Conservation (phyloP, 495 filamentous ascomycete genomes). For the Penicillium paradoxum region DNA sequence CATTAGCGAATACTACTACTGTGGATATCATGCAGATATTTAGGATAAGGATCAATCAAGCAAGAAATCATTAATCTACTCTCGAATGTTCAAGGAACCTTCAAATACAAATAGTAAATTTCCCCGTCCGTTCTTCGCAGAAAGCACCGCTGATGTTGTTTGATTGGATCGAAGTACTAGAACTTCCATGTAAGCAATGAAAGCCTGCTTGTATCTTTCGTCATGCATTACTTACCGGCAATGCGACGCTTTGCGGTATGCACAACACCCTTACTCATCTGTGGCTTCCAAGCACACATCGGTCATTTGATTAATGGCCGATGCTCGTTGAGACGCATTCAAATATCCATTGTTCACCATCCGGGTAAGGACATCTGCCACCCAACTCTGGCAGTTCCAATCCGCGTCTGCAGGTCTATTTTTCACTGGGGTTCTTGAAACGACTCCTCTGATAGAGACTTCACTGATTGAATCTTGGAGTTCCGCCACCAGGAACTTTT, state of each 20-base stretch:
- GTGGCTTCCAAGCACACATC: background rate
- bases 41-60: background rate
- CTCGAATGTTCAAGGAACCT: background rate
- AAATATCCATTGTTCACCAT: too few relatives aligned
- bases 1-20: background rate
- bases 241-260: background rate
- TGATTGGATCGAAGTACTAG: background rate
- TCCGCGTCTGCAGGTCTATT: too few relatives aligned
- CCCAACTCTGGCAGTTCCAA: too few relatives aligned
- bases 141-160: background rate
- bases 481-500: too few relatives aligned
- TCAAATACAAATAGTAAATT: background rate
- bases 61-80: conserved; percentile 4
- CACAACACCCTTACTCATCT: background rate
- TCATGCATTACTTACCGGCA: background rate
- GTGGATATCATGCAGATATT: background rate
- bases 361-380: too few relatives aligned
- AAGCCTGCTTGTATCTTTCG: background rate
- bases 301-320: too few relatives aligned
- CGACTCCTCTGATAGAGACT: too few relatives aligned
- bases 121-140: background rate
- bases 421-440: too few relatives aligned
- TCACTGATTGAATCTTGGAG: too few relatives aligned
- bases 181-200: background rate
- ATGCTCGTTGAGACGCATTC: too few relatives aligned